These are phyloP conservation scores for Pseudocercospora crystallina DNA, from an alignment of 2,329 filamentous ascomycete genomes.

Conservation along the genomic window DNA sequence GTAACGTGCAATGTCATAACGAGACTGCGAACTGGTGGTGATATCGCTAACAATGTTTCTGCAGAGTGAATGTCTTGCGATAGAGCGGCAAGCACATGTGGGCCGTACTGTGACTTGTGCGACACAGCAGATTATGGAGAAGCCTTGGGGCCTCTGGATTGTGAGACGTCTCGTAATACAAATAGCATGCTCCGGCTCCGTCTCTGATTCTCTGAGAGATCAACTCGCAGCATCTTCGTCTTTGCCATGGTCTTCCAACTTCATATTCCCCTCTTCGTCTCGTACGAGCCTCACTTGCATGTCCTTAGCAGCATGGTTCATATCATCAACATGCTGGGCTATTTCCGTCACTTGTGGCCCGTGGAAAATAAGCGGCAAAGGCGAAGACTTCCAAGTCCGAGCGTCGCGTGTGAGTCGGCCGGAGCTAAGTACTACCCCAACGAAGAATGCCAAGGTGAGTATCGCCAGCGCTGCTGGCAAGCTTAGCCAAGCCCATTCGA, in stretches of 20 bases:
- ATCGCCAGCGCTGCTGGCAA: slow-evolving; percentile 6
- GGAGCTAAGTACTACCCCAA: neutral
- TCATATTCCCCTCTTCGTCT: slow-evolving; percentile 3
- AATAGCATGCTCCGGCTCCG: too few species aligned
- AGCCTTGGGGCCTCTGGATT: too few species aligned
- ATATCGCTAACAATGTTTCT: too few species aligned
- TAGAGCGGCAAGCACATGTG: too few species aligned
- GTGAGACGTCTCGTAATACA: too few species aligned
- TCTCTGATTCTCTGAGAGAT: too few species aligned
- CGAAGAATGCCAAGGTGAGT: slow-evolving; percentile 14
- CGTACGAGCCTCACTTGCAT: neutral
- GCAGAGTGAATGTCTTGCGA: too few species aligned
- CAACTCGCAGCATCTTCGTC: too few species aligned
- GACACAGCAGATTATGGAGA: too few species aligned
- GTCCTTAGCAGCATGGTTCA: slow-evolving; percentile 2
- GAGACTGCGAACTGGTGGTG: too few species aligned
- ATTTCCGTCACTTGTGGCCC: neutral
- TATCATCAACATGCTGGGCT: slow-evolving; percentile 7
- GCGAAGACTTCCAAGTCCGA: slow-evolving; percentile 14
- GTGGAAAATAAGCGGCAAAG: slow-evolving; percentile 11
- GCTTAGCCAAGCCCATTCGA: slow-evolving; percentile 10
- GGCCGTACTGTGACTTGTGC: too few species aligned
- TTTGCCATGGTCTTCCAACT: neutral
- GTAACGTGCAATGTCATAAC: too few species aligned
- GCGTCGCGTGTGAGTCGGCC: slow-evolving; percentile 5